Base-by-base conservation (phyloP, 176 grass and related monocot species). In the Oryza rufipogon region DNA sequence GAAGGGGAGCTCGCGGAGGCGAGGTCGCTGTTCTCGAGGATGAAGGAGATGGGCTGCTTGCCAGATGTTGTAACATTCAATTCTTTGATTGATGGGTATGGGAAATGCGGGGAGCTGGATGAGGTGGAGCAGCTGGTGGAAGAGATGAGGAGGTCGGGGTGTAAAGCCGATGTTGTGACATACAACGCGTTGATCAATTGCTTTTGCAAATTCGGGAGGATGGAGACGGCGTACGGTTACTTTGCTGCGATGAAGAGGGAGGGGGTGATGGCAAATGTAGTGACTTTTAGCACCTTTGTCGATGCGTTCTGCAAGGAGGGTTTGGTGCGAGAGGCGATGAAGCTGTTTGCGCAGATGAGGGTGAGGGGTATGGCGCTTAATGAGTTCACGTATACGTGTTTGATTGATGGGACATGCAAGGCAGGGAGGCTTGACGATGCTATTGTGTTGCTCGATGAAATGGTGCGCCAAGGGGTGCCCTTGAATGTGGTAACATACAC, bases 241-340 rank as follows among this genome's bases (percentile, higher is more conserved):
- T 86, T 96, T 83, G 92, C 78, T 11, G 91, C 96, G 48, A 90
- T 99, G 93, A 99, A 94, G 80, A 93, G 52, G 42, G 58, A 75
- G 38, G 78, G 70, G 66, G 66, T 98, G 74, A 73, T 72, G 61
- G 84, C 91, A 9, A 98, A 98, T 87, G 78, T 95, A 70, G 91
- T 95, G 33, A 98, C 93, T 16, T 87, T 92, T 49, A 98, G 93
- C 80, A 98, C 93, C 54, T 82, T 98, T 85, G 83, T 98, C 0
- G 89, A 95, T 94, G 93, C 96, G 25, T 93, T 98, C 56, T 98
- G 91, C 89, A 98, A 98, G 80, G 84, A 94, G 80, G 91, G 93
- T 14, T 89, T 98, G 93, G 85, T 94, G 36, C 84, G 46, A 73
- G 96, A 95, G 44, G 93, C 93, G 25, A 90, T 94, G 81, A 94